These are phyloP conservation scores for Heterobasidion parviporum DNA, from an alignment of 1,284 basidiomycete species.

Conservation along the genomic window DNA sequence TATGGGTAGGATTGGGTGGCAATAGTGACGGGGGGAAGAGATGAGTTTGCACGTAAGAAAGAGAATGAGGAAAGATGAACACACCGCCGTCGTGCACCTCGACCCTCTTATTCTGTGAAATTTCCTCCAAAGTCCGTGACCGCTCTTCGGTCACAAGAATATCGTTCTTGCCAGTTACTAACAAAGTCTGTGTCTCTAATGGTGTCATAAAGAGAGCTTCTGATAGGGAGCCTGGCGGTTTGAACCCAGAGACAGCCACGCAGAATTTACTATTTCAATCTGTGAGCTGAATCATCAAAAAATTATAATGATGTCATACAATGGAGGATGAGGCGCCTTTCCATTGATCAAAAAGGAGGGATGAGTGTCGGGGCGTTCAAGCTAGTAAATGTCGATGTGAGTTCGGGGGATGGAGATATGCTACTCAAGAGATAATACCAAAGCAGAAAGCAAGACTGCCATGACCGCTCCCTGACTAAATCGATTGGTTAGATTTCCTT, in stretches of 20 bases:
- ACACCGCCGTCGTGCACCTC: conserved; percentile 72
- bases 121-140: conserved; percentile 49
- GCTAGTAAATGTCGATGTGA: conserved; percentile 19
- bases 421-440: conserved; percentile 38
- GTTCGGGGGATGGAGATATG: neutral
- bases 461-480: conserved; percentile 75
- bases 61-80: conserved; percentile 13
- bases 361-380: conserved; percentile 47
- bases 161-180: conserved; percentile 76
- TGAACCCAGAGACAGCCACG: conserved; percentile 63
- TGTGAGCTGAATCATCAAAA: conserved; percentile 2
- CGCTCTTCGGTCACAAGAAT: conserved; percentile 73
- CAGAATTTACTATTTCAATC: conserved; percentile 50
- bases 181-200: conserved; percentile 70
- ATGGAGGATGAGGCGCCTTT: conserved; percentile 53
- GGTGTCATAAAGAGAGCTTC: conserved; percentile 44
- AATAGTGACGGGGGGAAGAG: neutral
- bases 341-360: conserved; percentile 63
- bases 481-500: neutral
- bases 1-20: neutral
- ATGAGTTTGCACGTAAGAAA: neutral
- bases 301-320: conserved; percentile 39
- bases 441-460: conserved; percentile 64
- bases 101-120: conserved; percentile 51
- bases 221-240: conserved; percentile 38